Conservation (phyloP, 441 rosid species). For the Daphne laureola region DNA sequence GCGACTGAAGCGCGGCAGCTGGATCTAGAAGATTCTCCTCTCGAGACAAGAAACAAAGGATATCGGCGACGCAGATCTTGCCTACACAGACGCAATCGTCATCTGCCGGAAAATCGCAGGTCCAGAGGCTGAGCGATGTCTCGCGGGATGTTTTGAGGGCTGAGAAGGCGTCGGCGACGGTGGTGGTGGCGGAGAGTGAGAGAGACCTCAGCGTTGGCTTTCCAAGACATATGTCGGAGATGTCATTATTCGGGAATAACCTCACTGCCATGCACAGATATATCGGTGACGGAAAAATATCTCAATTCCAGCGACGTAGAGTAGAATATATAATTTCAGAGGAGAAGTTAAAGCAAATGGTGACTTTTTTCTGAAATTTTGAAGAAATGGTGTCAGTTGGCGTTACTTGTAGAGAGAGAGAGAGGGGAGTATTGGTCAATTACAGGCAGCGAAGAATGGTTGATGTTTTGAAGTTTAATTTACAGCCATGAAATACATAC, state of each 20-base stretch:
- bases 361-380: too few relatives aligned
- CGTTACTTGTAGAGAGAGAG: too few relatives aligned
- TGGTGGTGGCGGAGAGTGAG: slow-evolving; percentile 40
- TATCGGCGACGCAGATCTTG: slow-evolving; percentile 50
- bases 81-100: slow-evolving; percentile 54
- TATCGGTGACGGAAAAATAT: too few relatives aligned
- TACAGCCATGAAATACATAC: too few relatives aligned
- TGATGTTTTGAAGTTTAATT: too few relatives aligned
- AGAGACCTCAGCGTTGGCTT: slow-evolving; percentile 60
- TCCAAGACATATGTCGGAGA: slow-evolving; percentile 68
- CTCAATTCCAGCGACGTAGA: too few relatives aligned
- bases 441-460: too few relatives aligned
- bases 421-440: too few relatives aligned
- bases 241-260: slow-evolving; percentile 30
- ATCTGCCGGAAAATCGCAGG: too few relatives aligned
- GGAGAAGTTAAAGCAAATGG: too few relatives aligned
- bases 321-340: too few relatives aligned
- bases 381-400: too few relatives aligned
- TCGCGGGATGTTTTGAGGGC: slow-evolving; percentile 36
- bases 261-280: slow-evolving; percentile 75
- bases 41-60: slow-evolving; percentile 36
- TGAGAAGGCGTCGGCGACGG: slow-evolving; percentile 51
- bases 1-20: slow-evolving; percentile 34
- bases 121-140: slow-evolving; percentile 49
- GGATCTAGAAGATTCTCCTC: slow-evolving; percentile 45